Percentiles rank a stretch among this genome's conserved stretches.
phyloP scores from a whole-genome alignment of 768 basidiomycete genomes.

The Chalciporus sphaerocephalus region DNA sequence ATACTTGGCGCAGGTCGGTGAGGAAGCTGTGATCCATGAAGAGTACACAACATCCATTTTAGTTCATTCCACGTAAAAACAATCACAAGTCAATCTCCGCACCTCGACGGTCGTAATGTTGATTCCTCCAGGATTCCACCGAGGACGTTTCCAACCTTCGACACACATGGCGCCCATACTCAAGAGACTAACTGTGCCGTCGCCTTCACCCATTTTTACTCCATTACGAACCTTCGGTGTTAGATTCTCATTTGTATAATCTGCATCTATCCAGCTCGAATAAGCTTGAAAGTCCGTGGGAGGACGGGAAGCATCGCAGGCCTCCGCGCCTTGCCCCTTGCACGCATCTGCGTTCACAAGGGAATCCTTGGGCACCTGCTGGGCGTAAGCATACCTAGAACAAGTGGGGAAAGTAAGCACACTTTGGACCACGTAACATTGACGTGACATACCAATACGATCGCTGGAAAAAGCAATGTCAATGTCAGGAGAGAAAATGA shows the following conservation, averaged over 20 bases:
- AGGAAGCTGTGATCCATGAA: conserved; percentile 49
- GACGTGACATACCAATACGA: conserved; percentile 70
- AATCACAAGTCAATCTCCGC: conserved; percentile 19
- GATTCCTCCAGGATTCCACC: conserved; percentile 93
- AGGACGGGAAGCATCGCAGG: conserved; percentile 41
- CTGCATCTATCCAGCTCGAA: conserved; percentile 80
- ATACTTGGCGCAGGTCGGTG: conserved; percentile 70
- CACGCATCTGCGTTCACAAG: conserved; percentile 45
- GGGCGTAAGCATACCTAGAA: conserved; percentile 65
- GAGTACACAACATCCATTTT: conserved; percentile 1
- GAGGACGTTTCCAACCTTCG: conserved; percentile 84
- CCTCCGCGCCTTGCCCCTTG: conserved; percentile 37
- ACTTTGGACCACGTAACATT: background rate
- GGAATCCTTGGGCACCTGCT: conserved; percentile 62
- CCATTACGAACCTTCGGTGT: conserved; percentile 74
- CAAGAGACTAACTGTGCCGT: conserved; percentile 85
- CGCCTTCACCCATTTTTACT: conserved; percentile 91
- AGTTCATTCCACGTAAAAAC: conserved; percentile 2
- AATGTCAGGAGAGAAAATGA: background rate
- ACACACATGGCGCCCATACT: conserved; percentile 95
- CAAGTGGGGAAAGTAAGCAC: background rate
- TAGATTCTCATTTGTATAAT: conserved; percentile 61
- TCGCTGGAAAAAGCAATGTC: conserved; percentile 40
- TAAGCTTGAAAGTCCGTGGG: conserved; percentile 48
- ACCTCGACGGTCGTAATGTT: conserved; percentile 85